Evolutionary conservation across 2,329 filamentous ascomycete species (phyloP), one percentile per base, ranked within the genome.

Genomic region (Didymellaceae sp.): DNA sequence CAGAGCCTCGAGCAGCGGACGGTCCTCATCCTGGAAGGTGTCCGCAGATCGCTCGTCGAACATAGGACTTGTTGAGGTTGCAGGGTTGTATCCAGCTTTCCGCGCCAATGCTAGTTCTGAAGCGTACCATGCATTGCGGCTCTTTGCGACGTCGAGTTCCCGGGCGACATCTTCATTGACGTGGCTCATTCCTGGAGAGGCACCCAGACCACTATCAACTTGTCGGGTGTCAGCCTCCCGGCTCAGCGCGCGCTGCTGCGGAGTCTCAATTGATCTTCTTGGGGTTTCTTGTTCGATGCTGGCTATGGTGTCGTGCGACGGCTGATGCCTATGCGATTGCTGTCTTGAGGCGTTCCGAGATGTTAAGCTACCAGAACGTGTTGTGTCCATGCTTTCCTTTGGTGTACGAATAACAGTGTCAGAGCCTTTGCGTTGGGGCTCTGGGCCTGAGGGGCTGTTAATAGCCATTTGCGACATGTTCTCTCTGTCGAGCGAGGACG

Each of bases 101-200:
- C 89, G 86, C 6, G 94, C 95, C 57, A 99, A 79, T 50, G 96
- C 91, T 35, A 99, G 80, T 74, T 99, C 94, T 0, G 93, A 97
- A 6, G 91, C 91, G 73, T 96, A 97, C 94, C 94, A 99, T 0
- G 93, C 93, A 74, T 96, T 97, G 42, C 89, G 85, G 66, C 88
- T 94, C 65, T 90, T 90, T 3, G 87, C 83, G 7, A 86, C 81
- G 68, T 99, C 93, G 2, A 99, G 80, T 69, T 99, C 94, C 69
- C 94, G 93, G 11, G 90, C 80, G 10, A 97, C 74, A 0, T 89
- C 86, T 56, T 90, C 88, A 1, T 88, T 87, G 59, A 88, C 85
- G 26, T 68, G 67, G 80, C 66, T 86, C 82, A 70, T 82, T 71
- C 58, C 82, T 76, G 52, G 88, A 81, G 53, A 87, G 77, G 70